Evolutionary conservation across 1,139 yeast species (phyloP).

Genomic region (Trichomonascaceae sp.): DNA sequence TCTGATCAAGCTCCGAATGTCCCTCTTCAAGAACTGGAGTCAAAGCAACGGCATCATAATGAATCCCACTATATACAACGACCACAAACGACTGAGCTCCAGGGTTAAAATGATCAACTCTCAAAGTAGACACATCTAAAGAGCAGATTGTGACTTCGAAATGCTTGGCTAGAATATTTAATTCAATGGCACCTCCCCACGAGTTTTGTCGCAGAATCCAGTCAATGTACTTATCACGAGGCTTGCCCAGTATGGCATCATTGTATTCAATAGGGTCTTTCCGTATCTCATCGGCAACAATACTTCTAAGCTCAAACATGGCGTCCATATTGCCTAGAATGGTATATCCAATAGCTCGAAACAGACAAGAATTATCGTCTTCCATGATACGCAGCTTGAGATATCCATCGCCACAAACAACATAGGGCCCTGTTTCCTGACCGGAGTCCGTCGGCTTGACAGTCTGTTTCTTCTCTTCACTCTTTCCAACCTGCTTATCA

Average conservation of each 20-base stretch:
- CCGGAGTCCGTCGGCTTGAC: too few relatives aligned
- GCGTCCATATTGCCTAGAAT: constrained; percentile 38
- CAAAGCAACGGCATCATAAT: constrained; percentile 59
- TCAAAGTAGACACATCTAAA: constrained; percentile 61
- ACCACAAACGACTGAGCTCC: constrained; percentile 43
- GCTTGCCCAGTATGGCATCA: constrained; percentile 55
- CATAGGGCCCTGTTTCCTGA: not conserved
- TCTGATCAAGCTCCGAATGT: constrained; percentile 31
- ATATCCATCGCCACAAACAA: constrained; percentile 22
- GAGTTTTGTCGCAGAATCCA: constrained; percentile 61
- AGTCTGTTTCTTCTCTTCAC: not conserved
- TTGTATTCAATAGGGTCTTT: constrained; percentile 44
- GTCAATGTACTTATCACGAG: constrained; percentile 44
- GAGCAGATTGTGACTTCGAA: constrained; percentile 53
- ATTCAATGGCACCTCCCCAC: constrained; percentile 88
- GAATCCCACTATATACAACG: constrained; percentile 66
- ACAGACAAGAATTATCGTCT: constrained; percentile 77
- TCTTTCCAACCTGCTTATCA: not conserved
- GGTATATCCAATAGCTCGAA: constrained; percentile 60
- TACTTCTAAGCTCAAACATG: constrained; percentile 41
- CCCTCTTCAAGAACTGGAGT: constrained; percentile 31
- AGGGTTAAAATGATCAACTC: constrained; percentile 52
- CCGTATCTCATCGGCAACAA: constrained; percentile 43
- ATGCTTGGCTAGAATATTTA: constrained; percentile 55
- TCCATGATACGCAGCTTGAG: constrained; percentile 56